Percentiles rank a stretch among this genome's conserved stretches.
Evolutionary conservation across 345 rosid genomes (phyloP).

Genomic region (Passiflora organensis): DNA sequence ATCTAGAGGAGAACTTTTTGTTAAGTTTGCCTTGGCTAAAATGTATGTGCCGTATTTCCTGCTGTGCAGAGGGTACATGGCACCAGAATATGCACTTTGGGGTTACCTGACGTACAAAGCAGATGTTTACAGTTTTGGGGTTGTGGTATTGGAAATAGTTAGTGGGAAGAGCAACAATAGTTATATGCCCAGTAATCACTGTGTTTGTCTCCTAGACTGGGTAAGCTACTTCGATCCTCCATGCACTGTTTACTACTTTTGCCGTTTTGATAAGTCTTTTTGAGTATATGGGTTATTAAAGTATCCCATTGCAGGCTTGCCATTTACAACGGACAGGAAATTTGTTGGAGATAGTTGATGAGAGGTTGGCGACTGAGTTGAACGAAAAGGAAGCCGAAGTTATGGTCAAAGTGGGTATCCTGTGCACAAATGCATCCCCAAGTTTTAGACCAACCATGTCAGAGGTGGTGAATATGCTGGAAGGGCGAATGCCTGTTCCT

Average conservation of each 20-base stretch:
- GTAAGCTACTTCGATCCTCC: conserved; percentile 3
- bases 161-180: conserved; percentile 16
- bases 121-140: conserved; percentile 25
- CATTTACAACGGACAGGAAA: conserved; percentile 13
- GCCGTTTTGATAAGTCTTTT: neutral
- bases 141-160: conserved; percentile 18
- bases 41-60: neutral
- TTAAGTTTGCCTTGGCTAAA: neutral
- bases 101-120: conserved; percentile 23
- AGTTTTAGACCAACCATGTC: conserved; percentile 22
- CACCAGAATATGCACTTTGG: conserved; percentile 28
- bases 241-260: neutral
- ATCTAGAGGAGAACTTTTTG: no score
- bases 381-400: conserved; percentile 15
- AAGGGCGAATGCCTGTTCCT: conserved; percentile 7
- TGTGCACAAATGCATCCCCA: conserved; percentile 18
- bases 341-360: conserved; percentile 17
- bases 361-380: conserved; percentile 9
- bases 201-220: conserved; percentile 23
- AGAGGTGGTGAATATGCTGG: conserved; percentile 24
- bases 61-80: conserved; percentile 21
- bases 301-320: conserved; percentile 12
- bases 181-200: conserved; percentile 3
- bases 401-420: conserved; percentile 11
- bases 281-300: neutral